Evolutionary conservation across 306 rosid genomes (phyloP).

Genomic region (Comarum palustre): DNA sequence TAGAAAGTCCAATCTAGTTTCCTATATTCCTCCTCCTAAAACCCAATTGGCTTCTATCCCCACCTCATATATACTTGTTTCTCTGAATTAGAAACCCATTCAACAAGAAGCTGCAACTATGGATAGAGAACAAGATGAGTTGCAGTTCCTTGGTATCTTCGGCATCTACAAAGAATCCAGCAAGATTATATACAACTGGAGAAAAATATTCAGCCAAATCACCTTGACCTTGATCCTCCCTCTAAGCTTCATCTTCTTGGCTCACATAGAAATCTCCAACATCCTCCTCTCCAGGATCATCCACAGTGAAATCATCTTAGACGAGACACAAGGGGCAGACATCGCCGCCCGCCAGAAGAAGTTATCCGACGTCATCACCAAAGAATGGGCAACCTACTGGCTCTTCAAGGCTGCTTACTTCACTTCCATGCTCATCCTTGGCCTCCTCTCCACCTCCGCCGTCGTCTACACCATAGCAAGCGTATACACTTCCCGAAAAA

Average conservation of each 20-base stretch:
- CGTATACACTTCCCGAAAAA: slow-evolving; percentile 43
- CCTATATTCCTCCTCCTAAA: slow-evolving; percentile 23
- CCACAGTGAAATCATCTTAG: slow-evolving; percentile 17
- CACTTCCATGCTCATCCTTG: slow-evolving; percentile 35
- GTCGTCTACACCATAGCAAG: slow-evolving; percentile 76
- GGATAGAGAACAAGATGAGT: slow-evolving; percentile 71
- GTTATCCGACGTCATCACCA: slow-evolving; percentile 28
- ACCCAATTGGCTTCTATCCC: slow-evolving; percentile 21
- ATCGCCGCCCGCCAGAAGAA: slow-evolving; percentile 28
- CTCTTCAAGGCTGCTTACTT: slow-evolving; percentile 47
- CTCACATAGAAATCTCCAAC: slow-evolving; percentile 46
- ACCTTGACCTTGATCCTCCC: slow-evolving; percentile 62
- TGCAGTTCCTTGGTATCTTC: slow-evolving; percentile 51
- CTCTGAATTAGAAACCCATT: slow-evolving; percentile 11
- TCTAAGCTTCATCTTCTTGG: slow-evolving; percentile 50
- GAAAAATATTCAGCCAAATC: slow-evolving; percentile 56
- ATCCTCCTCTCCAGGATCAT: slow-evolving; percentile 34
- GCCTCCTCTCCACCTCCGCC: slow-evolving; percentile 66
- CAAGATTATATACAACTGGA: slow-evolving; percentile 44
- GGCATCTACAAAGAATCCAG: slow-evolving; percentile 53
- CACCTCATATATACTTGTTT: slow-evolving; percentile 19
- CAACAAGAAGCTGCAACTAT: slow-evolving; percentile 27
- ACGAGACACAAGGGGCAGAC: background rate
- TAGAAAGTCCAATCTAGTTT: background rate
- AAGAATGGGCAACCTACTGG: slow-evolving; percentile 35